Base-by-base conservation (phyloP, 1,139 yeast genomes). In the Kodamaea alishanica region DNA sequence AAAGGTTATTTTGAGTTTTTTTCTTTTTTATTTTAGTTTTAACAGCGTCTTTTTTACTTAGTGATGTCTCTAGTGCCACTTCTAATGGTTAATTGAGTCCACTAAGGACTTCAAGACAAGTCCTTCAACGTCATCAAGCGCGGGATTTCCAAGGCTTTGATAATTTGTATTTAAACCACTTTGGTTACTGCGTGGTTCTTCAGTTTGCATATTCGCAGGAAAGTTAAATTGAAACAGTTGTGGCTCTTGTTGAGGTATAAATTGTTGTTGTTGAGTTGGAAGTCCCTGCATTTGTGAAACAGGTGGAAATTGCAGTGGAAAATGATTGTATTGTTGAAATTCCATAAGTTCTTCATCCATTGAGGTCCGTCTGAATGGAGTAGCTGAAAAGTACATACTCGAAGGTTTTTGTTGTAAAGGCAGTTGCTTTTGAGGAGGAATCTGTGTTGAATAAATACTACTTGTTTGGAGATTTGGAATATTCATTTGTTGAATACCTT, bases 51-150 rank as follows among this genome's bases (percentile, higher is more conserved):
- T n/a, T 15, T 15, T 15, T 15, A 15, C 4, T 15, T 4, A 15
- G 20, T 15, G 20, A 15, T 15, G 4, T 15, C 20, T 15, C 20
- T 15, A 15, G 20, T 15, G 20, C 20, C 20, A 15, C 4, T 6
- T 38, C 47, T 46, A 54, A 32, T 63, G 67, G 50, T 70, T 66
- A 34, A 70, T 66, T 26, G 72, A 69, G 45, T 70, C 74, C 38
- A 70, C 75, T 47, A 70, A 63, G 23, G 72, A 65, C 48, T 68
- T 63, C 47, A 69, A 56, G 41, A 70, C 69, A 47, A 64, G 63
- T 38, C 60, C 58, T 42, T 67, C 73, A 22, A 60, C 63, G 22
- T 41, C 44, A 11, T 33, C 46, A 7, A 31, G 15, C 30, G 12
- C 10, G n/a, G 26, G 26, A 10, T 20, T 30, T 27, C 15, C 28